These are phyloP conservation scores for Trebouxia sp. DNA, from an alignment of 139 green algal genomes.

Conservation along the genomic window DNA sequence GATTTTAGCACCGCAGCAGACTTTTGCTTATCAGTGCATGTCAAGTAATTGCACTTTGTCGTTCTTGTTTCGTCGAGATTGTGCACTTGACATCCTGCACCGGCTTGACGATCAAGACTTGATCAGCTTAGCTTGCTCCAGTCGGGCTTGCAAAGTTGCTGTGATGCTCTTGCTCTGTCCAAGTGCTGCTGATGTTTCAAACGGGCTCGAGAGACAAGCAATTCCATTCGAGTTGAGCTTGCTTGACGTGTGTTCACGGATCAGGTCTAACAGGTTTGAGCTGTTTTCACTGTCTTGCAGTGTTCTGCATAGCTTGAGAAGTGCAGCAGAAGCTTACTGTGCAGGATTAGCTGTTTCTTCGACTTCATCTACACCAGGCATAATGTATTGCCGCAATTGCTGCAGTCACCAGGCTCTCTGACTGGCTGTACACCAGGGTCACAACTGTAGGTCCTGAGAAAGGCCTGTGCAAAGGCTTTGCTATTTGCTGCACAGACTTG, in stretches of 20 bases:
- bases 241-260: background rate
- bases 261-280: background rate
- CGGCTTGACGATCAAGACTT: background rate
- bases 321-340: no score
- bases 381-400: background rate
- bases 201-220: background rate
- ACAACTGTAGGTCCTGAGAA: no score
- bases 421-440: no score
- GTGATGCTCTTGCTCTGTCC: background rate
- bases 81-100: background rate
- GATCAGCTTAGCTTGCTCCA: background rate
- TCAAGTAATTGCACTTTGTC: background rate
- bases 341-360: background rate
- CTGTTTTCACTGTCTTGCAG: no score
- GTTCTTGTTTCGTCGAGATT: background rate
- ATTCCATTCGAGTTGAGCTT: background rate
- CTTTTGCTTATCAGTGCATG: no score
- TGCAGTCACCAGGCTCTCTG: no score
- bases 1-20: no score
- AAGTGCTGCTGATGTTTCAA: background rate
- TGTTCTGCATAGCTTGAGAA: no score
- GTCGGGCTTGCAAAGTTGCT: background rate
- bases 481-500: no score
- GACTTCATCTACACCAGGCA: constrained; percentile 1
- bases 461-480: no score